Evolutionary conservation across 176 grass and related monocot species (phyloP), one percentile per base, ranked within the genome.

Genomic region (Eragrostis nindensis): DNA sequence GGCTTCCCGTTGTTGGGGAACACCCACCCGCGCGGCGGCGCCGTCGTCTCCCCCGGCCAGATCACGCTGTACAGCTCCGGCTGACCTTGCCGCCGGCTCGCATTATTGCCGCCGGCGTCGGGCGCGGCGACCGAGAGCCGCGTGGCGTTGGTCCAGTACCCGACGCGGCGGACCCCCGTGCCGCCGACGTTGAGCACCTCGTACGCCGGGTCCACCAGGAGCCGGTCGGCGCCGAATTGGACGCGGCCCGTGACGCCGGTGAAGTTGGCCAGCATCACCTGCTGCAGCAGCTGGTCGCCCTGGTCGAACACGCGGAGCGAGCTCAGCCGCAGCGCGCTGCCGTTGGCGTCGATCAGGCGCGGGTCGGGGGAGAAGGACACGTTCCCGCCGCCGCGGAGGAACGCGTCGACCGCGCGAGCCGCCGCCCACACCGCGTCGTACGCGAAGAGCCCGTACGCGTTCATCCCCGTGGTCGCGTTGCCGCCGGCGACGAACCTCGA

Each of bases 121-220:
- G 90, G 88, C 78, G n/a, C 59, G 9, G 67, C 17, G 15, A 80
- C 75, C 3, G 94, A 90, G 36, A 98, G 68, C 15, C 74, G 57
- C 25, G 90, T 85, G 52, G 62, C 8, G 55, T 94, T 94, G 0
- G 90, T 83, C 95, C 95, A 94, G 75, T 90, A 98, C 1, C 92
- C 95, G 5, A 98, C 87, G 17, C 62, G 75, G 30, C 95, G 87
- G 44, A 82, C 79, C 47, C 92, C 92, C 1, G 90, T 92, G 29
- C 86, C 95, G 1, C 68, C 87, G 53, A 98, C 77, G 82, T 98
- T 98, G 39, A 98, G 92, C 30, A 98, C 75, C 73, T 98, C 92
- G 73, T 98, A 98, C 19, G 90, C 64, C 1, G 92, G 77, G 62
- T 78, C 18, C 17, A 86, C 30, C 41, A 91, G 83, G 30, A 57